Percentiles rank a stretch among this genome's conserved stretches.
phyloP scores from a whole-genome alignment of 495 filamentous ascomycete species.

The Aspergillus funiculosus region DNA sequence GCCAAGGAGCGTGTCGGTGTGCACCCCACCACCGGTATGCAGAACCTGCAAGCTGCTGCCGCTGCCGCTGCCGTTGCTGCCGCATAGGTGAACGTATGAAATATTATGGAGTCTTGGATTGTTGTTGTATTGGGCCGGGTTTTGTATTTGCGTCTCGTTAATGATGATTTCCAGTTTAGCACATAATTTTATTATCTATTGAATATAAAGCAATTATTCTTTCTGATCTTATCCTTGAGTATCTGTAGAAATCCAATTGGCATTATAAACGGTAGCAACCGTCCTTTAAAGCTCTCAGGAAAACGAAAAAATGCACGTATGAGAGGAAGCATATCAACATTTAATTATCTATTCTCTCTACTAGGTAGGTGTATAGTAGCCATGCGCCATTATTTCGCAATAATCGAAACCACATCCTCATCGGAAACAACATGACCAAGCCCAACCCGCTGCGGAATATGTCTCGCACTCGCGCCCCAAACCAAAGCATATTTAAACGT shows the following conservation, averaged over 20 bases:
- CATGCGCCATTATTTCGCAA: slow-evolving; percentile 41
- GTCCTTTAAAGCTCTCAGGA: too few species aligned
- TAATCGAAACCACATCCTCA: slow-evolving; percentile 96
- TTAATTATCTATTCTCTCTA: not conserved
- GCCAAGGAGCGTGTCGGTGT: slow-evolving; percentile 93
- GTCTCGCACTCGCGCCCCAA: slow-evolving; percentile 92
- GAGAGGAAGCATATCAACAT: not conserved
- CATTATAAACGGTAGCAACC: too few species aligned
- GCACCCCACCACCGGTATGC: slow-evolving; percentile 55
- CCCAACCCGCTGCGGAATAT: slow-evolving; percentile 91
- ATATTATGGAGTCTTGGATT: slow-evolving; percentile 16
- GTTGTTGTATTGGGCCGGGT: slow-evolving; percentile 3
- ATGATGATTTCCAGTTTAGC: not conserved
- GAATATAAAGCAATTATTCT: slow-evolving; percentile 1
- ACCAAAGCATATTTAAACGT: slow-evolving; percentile 98
- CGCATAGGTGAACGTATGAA: slow-evolving; percentile 11
- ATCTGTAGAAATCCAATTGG: too few species aligned
- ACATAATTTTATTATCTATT: slow-evolving; percentile 6
- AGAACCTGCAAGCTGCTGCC: slow-evolving; percentile 43
- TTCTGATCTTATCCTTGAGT: slow-evolving; percentile 1
- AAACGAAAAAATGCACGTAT: not conserved
- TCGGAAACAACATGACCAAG: slow-evolving; percentile 81
- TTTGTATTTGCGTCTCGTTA: slow-evolving; percentile 7
- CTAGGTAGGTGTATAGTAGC: too few species aligned
- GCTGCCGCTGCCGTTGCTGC: slow-evolving; percentile 31